Conservation (phyloP, 2,329 filamentous ascomycete species). For the Trichoderma sp. region DNA sequence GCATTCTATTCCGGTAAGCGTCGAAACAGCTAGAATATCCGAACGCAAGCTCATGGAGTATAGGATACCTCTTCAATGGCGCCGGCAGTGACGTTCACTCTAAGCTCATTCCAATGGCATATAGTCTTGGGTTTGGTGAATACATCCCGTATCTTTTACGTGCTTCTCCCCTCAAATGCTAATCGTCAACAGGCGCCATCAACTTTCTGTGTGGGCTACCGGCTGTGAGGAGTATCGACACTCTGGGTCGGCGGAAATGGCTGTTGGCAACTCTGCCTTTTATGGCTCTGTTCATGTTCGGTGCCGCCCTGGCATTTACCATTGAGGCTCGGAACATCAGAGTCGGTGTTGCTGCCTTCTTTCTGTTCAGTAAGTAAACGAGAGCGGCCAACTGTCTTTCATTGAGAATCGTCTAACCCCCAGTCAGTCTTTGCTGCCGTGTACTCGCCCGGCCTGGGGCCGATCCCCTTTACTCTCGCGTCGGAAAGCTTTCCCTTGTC, state of each 20-base stretch:
- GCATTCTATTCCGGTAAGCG: slow-evolving; percentile 49
- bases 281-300: slow-evolving; percentile 48
- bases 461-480: slow-evolving; percentile 54
- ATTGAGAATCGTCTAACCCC: slow-evolving; percentile 12
- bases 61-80: slow-evolving; percentile 35
- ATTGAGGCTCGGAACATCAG: slow-evolving; percentile 32
- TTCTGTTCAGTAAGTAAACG: slow-evolving; percentile 38
- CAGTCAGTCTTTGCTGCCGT: slow-evolving; percentile 44
- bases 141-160: too few species aligned
- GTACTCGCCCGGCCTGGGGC: slow-evolving; percentile 48
- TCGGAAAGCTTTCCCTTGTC: slow-evolving; percentile 55
- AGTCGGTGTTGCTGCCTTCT: slow-evolving; percentile 42
- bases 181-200: slow-evolving; percentile 37
- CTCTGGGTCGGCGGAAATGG: slow-evolving; percentile 48
- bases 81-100: slow-evolving; percentile 30
- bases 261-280: slow-evolving; percentile 47
- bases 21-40: too few species aligned
- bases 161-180: not conserved
- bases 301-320: slow-evolving; percentile 42
- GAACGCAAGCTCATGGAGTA: not conserved
- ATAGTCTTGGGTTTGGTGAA: slow-evolving; percentile 40
- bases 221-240: slow-evolving; percentile 41
- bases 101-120: slow-evolving; percentile 35
- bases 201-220: slow-evolving; percentile 49
- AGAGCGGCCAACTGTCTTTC: too few species aligned